Base-by-base conservation (phyloP, 2,329 filamentous ascomycete species). In the Graphilbum sp. region DNA sequence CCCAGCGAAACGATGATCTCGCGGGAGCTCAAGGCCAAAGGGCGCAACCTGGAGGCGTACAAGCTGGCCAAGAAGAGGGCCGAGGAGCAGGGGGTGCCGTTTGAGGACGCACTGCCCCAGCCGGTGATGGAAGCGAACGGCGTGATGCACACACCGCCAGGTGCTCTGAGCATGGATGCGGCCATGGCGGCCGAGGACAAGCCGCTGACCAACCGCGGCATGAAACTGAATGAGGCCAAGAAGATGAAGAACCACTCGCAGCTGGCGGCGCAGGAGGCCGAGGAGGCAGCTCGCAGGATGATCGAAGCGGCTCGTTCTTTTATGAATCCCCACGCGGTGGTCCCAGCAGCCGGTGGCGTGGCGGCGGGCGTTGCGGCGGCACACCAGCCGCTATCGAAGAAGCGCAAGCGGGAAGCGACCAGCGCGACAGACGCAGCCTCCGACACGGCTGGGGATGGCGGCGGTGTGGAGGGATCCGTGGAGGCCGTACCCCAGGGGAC, bases 1-100 rank as follows among this genome's bases (percentile, higher is more conserved):
- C 83, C 83, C 0, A 87, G 80, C 45, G 79, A 84, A 48, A 87
- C 83, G 0, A 90, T 90, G 83, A 82, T 88, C 45, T 72, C 79
- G 15, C 67, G 82, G 23, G 82, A 88, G 55, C 68, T 90, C 1
- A 80, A 80, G 52, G 64, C 65, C 17, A 66, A 84, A 16, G 76
- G 76, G 1, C 75, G 83, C 33, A 75, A 75, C 3, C 64, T 72
- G 15, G 74, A 77, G 37, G 70, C 70, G 7, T 79, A 69, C 48
- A 64, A 61, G 32, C 64, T 64, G 33, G 76, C 77, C 7, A 75
- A 75, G 57, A 67, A 67, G 48, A 66, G 70, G 50, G 79, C 77
- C 2, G 72, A 80, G 45, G 72, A 70, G 17, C 67, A 75, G 33
- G 82, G 81, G 3, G 64, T 65, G 46, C 59, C 65, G 1, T 79